Evolutionary conservation across 768 basidiomycete species (phyloP).

Genomic region (Tricholoma terreum): DNA sequence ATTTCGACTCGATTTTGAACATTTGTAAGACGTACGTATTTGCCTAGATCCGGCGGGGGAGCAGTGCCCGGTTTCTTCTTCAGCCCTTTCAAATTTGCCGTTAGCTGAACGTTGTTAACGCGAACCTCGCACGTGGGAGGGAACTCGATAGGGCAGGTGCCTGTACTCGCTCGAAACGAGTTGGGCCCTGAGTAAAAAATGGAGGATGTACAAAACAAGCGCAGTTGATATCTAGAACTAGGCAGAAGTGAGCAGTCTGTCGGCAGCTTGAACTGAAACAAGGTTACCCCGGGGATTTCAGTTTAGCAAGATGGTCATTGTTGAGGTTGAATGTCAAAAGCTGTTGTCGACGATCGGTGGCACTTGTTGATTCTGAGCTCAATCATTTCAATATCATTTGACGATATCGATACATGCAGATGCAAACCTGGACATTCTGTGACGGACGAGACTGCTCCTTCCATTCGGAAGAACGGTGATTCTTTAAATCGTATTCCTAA

Average conservation of each 20-base stretch:
- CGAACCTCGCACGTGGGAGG: constrained; percentile 90
- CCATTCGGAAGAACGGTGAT: constrained; percentile 73
- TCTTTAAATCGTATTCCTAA: constrained; percentile 72
- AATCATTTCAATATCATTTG: constrained; percentile 1
- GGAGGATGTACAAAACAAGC: constrained; percentile 87
- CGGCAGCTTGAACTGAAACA: constrained; percentile 3
- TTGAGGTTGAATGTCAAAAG: constrained; percentile 61
- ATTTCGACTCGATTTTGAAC: constrained; percentile 74
- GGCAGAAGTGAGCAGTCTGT: constrained; percentile 6
- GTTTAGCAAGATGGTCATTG: constrained; percentile 58
- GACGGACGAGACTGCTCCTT: constrained; percentile 61
- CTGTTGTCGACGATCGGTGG: constrained; percentile 73
- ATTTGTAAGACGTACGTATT: constrained; percentile 37
- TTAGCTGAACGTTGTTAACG: constrained; percentile 66
- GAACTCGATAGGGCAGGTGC: constrained; percentile 82
- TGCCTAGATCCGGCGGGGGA: constrained; percentile 73
- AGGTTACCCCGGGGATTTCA: constrained; percentile 54
- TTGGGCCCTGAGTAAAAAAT: constrained; percentile 56
- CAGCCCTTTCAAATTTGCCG: constrained; percentile 81
- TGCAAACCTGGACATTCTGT: constrained; percentile 75
- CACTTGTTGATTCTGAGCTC: constrained; percentile 65
- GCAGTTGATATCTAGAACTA: constrained; percentile 74
- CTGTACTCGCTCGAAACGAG: constrained; percentile 49
- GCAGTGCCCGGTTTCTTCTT: constrained; percentile 96
- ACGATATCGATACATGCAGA: not conserved